Conservation (phyloP, 2,329 filamentous ascomycete species). For the Pestalotiopsis sp. region DNA sequence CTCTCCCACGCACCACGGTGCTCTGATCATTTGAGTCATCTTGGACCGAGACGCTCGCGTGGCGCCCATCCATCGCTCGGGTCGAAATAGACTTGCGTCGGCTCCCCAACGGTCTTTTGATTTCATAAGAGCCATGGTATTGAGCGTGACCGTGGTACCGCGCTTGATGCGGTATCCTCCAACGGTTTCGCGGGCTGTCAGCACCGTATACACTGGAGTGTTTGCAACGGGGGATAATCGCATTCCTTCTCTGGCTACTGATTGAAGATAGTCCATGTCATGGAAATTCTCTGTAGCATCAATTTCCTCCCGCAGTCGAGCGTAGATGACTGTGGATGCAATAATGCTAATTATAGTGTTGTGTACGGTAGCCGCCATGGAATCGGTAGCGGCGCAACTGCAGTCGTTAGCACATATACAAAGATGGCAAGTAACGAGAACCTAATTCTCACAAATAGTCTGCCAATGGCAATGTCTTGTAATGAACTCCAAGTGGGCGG, state of each 20-base stretch:
- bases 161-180: constrained; percentile 36
- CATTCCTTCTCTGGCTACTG: constrained; percentile 42
- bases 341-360: constrained; percentile 16
- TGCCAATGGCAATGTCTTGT: too few relatives aligned
- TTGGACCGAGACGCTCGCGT: constrained; percentile 27
- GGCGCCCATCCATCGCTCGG: constrained; percentile 45
- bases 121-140: constrained; percentile 39
- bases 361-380: constrained; percentile 10
- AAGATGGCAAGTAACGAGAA: neutral
- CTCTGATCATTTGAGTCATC: constrained; percentile 38
- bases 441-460: too few relatives aligned
- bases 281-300: constrained; percentile 15
- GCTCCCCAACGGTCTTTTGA: constrained; percentile 36
- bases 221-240: constrained; percentile 38
- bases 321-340: constrained; percentile 14
- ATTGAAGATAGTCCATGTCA: constrained; percentile 36
- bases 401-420: constrained; percentile 9
- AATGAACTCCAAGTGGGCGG: neutral
- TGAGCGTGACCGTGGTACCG: constrained; percentile 41
- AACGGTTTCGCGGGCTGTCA: constrained; percentile 28
- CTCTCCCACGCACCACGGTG: constrained; percentile 34
- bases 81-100: constrained; percentile 37
- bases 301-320: constrained; percentile 17
- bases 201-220: constrained; percentile 32
- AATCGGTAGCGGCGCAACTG: constrained; percentile 16